Evolutionary conservation across 768 basidiomycete genomes (phyloP), one percentile per base, ranked within the genome.

Genomic region (Macrolepiota fuliginosa): DNA sequence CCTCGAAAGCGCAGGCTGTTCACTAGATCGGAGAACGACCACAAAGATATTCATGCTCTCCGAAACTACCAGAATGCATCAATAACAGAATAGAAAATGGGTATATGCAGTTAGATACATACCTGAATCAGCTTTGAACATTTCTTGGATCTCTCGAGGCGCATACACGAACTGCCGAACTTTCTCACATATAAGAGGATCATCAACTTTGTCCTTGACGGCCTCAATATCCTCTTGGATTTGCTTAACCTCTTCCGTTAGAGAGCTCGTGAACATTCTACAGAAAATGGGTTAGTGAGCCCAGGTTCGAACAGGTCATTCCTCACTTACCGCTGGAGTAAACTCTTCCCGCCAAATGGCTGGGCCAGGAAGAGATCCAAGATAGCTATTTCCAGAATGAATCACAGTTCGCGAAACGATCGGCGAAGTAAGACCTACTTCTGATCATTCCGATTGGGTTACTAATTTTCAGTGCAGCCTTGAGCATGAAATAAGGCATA

Each of bases 401-500:
- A 37, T 40, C 50, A 51, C 22, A 45, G 35, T 59, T 39, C 35
- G 9, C 27, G n/a, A 36, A 22, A n/a, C 19, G 22, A 9, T 63
- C 13, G 56, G 42, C 52, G 61, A 25, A 60, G 42, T 15, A 37
- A 15, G 6, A 64, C 81, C 17, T 61, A 88, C 91, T 88, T 72
- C 97, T 85, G 68, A 98, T 95, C 97, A 98, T 98, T 29, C 85
- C 83, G 62, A 99, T 89, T 1, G 97, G 97, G 74, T 98, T 99
- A 60, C 92, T 95, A 66, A 99, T 92, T 71, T 85, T 90, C 63
- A 99, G 76, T 12, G 94, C 90, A 7, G 93, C 84, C 72, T 94
- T 98, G 64, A 99, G 85, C 79, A 98, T 87, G 69, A 98, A 93
- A 72, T 99, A 99, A 4, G 97, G 97, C 93, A 98, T 97, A 55